Evolutionary conservation across 1,139 yeast genomes (phyloP).

Genomic region (Taphrina confusa): DNA sequence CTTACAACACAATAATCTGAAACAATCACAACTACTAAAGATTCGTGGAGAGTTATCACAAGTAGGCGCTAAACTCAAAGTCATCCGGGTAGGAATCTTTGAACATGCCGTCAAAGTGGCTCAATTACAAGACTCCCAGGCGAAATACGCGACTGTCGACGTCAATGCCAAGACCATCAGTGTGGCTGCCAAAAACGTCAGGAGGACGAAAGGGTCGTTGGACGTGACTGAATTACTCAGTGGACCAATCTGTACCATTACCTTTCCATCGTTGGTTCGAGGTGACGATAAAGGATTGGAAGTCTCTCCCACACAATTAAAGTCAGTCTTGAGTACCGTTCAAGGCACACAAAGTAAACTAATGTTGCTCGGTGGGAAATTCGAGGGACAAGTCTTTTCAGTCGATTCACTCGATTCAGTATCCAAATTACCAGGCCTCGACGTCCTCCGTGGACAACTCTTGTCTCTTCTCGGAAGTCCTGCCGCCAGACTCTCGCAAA

Average conservation of each 20-base stretch:
- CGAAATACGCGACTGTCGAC: background rate
- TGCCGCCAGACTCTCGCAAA: constrained; percentile 18
- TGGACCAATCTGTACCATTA: constrained; percentile 28
- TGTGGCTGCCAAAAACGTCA: constrained; percentile 11
- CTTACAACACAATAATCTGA: constrained; percentile 33
- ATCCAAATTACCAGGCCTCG: constrained; percentile 21
- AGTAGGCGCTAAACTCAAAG: constrained; percentile 10
- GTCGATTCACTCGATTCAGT: constrained; percentile 16
- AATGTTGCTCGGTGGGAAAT: constrained; percentile 22
- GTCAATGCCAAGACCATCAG: constrained; percentile 14
- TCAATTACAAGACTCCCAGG: background rate
- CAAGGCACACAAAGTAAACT: constrained; percentile 14
- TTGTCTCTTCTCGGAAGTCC: constrained; percentile 18
- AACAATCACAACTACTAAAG: constrained; percentile 22
- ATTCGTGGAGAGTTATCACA: constrained; percentile 23
- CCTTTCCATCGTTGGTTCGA: constrained; percentile 3
- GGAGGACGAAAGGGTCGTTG: background rate
- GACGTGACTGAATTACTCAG: constrained; percentile 19
- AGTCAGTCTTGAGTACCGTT: constrained; percentile 1
- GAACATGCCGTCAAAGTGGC: constrained; percentile 32
- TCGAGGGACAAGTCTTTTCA: constrained; percentile 26
- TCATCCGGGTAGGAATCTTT: constrained; percentile 24
- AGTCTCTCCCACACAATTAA: constrained; percentile 8
- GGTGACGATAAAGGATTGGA: background rate
- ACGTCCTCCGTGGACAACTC: constrained; percentile 21